Conservation (phyloP, 345 rosid species). For the Salix arbutifolia region DNA sequence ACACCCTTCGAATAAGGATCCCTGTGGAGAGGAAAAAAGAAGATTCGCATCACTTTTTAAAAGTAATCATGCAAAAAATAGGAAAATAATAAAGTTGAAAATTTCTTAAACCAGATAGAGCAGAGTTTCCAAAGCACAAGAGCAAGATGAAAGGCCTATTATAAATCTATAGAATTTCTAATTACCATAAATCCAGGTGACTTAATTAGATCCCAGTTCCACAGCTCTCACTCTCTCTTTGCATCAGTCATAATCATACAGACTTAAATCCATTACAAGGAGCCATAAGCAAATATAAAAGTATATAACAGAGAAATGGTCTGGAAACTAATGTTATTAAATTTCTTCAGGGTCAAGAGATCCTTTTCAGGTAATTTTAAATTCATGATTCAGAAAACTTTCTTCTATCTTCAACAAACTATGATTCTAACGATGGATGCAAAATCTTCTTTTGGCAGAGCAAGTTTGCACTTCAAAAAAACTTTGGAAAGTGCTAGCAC, state of each 20-base stretch:
- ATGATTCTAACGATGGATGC: neutral
- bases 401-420: neutral
- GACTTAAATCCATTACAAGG: neutral
- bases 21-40: slow-evolving; percentile 34
- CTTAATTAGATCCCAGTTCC: neutral
- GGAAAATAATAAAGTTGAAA: neutral
- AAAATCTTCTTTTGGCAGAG: neutral
- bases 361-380: neutral
- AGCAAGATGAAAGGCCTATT: neutral
- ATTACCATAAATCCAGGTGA: neutral
- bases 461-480: neutral
- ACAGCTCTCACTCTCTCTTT: neutral
- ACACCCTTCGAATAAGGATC: slow-evolving; percentile 58
- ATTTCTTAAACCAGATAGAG: neutral
- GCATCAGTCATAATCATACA: neutral
- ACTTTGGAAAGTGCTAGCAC: neutral
- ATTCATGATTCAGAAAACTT: neutral
- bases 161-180: neutral
- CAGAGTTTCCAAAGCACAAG: neutral
- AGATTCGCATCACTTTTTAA: neutral
- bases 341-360: neutral
- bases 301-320: neutral
- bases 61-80: neutral
- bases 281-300: neutral
- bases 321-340: neutral